Evolutionary conservation across 768 basidiomycete genomes (phyloP), one percentile per base, ranked within the genome.

Genomic region (Hericium erinaceus): DNA sequence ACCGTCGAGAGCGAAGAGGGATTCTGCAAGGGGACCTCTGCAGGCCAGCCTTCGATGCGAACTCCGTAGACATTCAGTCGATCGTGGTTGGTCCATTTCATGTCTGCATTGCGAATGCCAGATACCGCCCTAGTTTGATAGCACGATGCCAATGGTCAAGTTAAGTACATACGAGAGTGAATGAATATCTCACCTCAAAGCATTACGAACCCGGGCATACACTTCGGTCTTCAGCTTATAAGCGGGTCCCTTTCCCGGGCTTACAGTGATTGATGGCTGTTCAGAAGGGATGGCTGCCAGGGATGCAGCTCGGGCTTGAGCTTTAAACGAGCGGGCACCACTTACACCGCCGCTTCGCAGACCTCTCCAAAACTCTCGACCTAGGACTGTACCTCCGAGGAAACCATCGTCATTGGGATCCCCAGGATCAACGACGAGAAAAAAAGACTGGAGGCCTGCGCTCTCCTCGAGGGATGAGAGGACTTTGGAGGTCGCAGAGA

Each of bases 21-120:
- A 61, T 86, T 87, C 61, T 79, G 78, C 22, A 71, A 67, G 7
- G 84, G 84, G 22, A 87, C 75, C 33, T 70, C 70, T 22, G 74
- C 59, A 10, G 85, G 85, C 85, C 85, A 87, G 44, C 85, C 85
- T 13, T 80, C 73, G 48, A 87, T 67, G 55, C 73, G 77, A 37
- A 87, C 80, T 10, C 81, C 81, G 61, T 84, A 86, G 6, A 71
- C 51, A 61, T 75, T 72, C 53, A 87, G 66, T 48, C 79, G 74
- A 24, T 80, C 77, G 52, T 79, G 84, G 64, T 84, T 85, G 9
- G 82, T 81, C 85, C 85, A 87, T 66, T 82, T 86, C 85, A 87
- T 87, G 63, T 87, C 85, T 20, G 85, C 84, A 55, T 75, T 81
- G 11, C 80, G 81, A 18, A 81, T 68, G 8, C 84, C 83, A 61